phyloP scores from a whole-genome alignment of 768 basidiomycete genomes.

The Tricholoma furcatifolium region DNA sequence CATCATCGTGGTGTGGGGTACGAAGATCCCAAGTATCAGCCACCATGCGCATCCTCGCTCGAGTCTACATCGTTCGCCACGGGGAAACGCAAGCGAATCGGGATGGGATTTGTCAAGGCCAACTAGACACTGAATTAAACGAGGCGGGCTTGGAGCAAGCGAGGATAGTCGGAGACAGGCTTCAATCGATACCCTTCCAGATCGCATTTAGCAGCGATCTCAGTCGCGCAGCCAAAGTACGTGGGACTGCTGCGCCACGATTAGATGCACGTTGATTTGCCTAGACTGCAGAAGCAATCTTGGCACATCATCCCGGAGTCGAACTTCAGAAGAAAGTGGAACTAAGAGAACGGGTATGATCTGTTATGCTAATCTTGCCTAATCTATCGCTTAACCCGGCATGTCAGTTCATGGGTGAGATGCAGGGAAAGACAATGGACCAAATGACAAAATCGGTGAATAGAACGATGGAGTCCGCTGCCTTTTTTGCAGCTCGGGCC shows the following conservation, averaged over 20 bases:
- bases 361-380: conserved; percentile 13
- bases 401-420: conserved; percentile 28
- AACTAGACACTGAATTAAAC: conserved; percentile 68
- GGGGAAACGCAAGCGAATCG: conserved; percentile 77
- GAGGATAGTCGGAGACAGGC: conserved; percentile 46
- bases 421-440: conserved; percentile 45
- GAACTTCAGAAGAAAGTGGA: conserved; percentile 40
- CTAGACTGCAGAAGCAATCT: conserved; percentile 68
- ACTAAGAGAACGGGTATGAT: conserved; percentile 62
- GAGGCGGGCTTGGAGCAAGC: conserved; percentile 61
- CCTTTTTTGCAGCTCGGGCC: conserved; percentile 47
- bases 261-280: conserved; percentile 2
- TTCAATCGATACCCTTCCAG: conserved; percentile 55
- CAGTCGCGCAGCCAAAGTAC: conserved; percentile 61
- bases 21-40: conserved; percentile 5
- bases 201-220: conserved; percentile 74
- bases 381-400: background rate
- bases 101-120: conserved; percentile 69
- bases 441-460: conserved; percentile 16
- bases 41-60: conserved; percentile 32
- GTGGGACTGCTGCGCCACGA: conserved; percentile 9
- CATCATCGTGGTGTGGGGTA: conserved; percentile 1
- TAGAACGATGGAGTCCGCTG: conserved; percentile 36
- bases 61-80: conserved; percentile 70
- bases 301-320: conserved; percentile 50